Evolutionary conservation across 768 basidiomycete species (phyloP).

Genomic region (Lactarius sanguifluus): DNA sequence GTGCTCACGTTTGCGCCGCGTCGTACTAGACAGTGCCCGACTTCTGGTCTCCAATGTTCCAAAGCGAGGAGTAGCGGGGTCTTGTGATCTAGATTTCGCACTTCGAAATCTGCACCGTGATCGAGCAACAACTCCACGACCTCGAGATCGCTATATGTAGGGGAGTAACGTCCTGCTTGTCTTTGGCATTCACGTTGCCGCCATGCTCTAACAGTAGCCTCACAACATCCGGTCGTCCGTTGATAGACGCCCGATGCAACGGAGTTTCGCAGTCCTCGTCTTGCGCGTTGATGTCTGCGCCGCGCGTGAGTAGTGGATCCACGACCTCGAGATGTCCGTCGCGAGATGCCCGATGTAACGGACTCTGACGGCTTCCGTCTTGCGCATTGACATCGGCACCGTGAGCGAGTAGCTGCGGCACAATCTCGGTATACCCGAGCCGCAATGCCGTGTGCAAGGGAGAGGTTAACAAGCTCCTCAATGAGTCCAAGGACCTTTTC

Average conservation of each 20-base stretch:
- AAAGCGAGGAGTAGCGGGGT: neutral
- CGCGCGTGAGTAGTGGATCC: neutral
- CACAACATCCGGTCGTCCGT: neutral
- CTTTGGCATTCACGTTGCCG: neutral
- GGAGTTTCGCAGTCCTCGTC: neutral
- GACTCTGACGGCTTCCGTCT: neutral
- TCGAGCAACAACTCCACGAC: neutral
- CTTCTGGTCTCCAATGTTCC: neutral
- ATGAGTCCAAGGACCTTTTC: too few species aligned
- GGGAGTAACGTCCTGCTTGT: neutral
- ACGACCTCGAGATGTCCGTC: neutral
- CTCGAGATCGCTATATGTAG: neutral
- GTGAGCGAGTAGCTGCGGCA: too few species aligned
- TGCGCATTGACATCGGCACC: too few species aligned
- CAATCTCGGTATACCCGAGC: neutral
- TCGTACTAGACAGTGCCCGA: neutral
- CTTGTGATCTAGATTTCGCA: neutral
- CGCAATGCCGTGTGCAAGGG: too few species aligned
- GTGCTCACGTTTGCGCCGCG: neutral
- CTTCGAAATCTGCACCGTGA: conserved; percentile 3
- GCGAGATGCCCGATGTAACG: conserved; percentile 7
- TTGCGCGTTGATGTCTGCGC: conserved; percentile 3
- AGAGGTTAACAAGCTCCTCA: too few species aligned
- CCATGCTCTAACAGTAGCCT: neutral
- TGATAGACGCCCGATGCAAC: neutral